These are phyloP conservation scores for Colletotrichum incanum DNA, from an alignment of 2,329 filamentous ascomycete species.

Conservation along the genomic window DNA sequence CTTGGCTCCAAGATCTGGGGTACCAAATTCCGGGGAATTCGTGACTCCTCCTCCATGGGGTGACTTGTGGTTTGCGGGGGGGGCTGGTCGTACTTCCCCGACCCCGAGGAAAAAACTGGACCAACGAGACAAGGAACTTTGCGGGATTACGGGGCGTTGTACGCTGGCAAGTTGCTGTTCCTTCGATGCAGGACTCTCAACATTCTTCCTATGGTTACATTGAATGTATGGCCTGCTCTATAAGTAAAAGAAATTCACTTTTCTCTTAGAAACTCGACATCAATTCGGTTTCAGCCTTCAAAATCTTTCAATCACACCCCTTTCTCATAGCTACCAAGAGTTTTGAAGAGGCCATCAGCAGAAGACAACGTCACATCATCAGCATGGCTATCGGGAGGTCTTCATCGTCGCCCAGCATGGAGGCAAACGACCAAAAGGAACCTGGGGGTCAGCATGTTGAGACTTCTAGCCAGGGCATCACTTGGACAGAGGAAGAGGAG, in stretches of 20 bases:
- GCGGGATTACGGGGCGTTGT: background rate
- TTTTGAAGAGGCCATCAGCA: background rate
- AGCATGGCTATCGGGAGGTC: background rate
- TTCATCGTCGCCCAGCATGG: slow-evolving; percentile 17
- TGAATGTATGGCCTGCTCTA: background rate
- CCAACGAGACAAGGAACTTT: background rate
- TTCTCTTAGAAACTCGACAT: background rate
- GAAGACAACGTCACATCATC: background rate
- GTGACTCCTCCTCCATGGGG: slow-evolving; percentile 22
- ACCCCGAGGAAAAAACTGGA: background rate
- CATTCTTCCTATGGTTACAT: background rate
- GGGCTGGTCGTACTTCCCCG: background rate
- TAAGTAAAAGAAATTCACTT: background rate
- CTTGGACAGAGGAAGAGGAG: slow-evolving; percentile 49
- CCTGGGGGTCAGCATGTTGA: slow-evolving; percentile 11
- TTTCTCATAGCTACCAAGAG: background rate
- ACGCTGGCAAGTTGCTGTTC: background rate
- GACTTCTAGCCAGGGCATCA: background rate
- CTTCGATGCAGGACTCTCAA: background rate
- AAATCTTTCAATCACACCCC: background rate
- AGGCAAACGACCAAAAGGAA: slow-evolving; percentile 17
- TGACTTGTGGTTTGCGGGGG: slow-evolving; percentile 4
- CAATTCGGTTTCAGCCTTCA: background rate
- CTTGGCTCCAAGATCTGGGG: slow-evolving; percentile 17
- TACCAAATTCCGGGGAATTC: slow-evolving; percentile 12